Conservation (phyloP, 129 eudicot genomes). For the Helianthus tuberosus region DNA sequence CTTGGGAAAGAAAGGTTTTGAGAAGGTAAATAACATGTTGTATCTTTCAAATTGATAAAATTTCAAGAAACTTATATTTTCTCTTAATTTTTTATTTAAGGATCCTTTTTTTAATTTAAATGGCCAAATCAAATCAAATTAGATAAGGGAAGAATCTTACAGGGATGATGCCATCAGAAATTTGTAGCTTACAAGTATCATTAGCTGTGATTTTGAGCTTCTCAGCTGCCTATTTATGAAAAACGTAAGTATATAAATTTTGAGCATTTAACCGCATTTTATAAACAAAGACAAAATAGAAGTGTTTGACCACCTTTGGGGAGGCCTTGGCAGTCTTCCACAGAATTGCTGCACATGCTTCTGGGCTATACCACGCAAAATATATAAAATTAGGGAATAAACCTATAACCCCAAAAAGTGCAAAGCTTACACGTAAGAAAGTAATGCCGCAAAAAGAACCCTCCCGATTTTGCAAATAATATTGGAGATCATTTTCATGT, state of each 20-base stretch:
- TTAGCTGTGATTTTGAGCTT: neutral
- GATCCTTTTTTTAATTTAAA: neutral
- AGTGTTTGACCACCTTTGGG: neutral
- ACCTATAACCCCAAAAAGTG: neutral
- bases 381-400: neutral
- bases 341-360: neutral
- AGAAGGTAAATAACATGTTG: slow-evolving; percentile 2
- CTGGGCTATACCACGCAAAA: neutral
- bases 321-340: neutral
- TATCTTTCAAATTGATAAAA: neutral
- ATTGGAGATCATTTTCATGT: no score
- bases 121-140: neutral
- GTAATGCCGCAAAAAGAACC: no score
- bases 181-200: neutral
- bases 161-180: neutral
- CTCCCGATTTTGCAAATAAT: no score
- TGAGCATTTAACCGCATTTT: neutral
- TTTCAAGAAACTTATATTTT: neutral
- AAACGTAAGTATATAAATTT: no score
- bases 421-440: neutral
- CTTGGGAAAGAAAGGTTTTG: neutral
- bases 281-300: neutral
- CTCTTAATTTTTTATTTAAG: neutral
- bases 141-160: neutral
- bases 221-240: neutral